Conservation (phyloP, 371 early-diverging fungal species). For the Rhizopus microsporus region DNA sequence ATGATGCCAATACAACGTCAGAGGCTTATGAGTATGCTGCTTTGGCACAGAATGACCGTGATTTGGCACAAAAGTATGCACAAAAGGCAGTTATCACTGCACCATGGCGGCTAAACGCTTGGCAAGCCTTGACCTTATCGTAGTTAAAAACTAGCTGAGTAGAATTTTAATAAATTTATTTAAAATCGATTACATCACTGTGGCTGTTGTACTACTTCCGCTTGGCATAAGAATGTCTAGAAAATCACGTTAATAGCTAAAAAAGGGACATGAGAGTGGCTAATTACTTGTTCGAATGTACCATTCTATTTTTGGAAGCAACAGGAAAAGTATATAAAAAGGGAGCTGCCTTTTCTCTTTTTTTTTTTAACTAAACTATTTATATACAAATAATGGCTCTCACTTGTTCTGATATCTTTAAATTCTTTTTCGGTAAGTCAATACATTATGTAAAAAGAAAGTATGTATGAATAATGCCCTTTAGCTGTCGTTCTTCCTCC, state of each 20-base stretch:
- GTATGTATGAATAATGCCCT: not conserved
- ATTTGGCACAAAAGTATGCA: slow-evolving; percentile 33
- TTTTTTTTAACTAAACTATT: slow-evolving; percentile 8
- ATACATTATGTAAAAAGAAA: not conserved
- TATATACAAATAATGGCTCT: slow-evolving; percentile 29
- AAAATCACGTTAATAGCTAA: too few species aligned
- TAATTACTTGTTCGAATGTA: too few species aligned
- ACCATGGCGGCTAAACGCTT: slow-evolving; percentile 54
- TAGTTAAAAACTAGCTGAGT: not conserved
- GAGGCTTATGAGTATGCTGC: slow-evolving; percentile 45
- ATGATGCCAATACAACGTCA: slow-evolving; percentile 37
- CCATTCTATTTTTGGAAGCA: too few species aligned
- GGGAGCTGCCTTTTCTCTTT: not conserved
- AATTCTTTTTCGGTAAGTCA: slow-evolving; percentile 41
- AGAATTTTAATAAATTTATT: too few species aligned
- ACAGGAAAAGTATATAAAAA: slow-evolving; percentile 6
- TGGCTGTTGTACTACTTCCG: too few species aligned
- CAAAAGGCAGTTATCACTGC: slow-evolving; percentile 56
- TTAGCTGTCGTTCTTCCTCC: slow-evolving; percentile 53
- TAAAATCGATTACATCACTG: too few species aligned
- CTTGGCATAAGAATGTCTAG: too few species aligned
- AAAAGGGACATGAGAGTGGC: too few species aligned
- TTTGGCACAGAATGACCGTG: slow-evolving; percentile 14
- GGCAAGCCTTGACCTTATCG: slow-evolving; percentile 31
- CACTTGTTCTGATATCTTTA: slow-evolving; percentile 48